These are phyloP conservation scores for Coemansia sp. DNA, from an alignment of 371 early-diverging fungal species.

Conservation along the genomic window DNA sequence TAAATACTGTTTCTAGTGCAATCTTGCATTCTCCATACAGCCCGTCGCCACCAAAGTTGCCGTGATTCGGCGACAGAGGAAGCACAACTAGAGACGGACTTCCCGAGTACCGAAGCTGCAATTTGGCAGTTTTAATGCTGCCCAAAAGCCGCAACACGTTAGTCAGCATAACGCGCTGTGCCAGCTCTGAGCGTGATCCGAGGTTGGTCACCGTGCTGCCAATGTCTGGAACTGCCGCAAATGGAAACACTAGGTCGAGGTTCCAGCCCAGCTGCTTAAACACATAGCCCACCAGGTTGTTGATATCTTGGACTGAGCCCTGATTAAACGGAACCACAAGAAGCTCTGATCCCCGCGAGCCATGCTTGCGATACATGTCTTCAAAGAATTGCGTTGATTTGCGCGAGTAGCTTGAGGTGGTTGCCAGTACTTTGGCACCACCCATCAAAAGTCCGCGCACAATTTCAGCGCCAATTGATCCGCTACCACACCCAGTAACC, in stretches of 20 bases:
- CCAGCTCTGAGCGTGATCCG: slow-evolving; percentile 86
- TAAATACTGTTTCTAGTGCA: slow-evolving; percentile 85
- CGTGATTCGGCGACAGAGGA: slow-evolving; percentile 94
- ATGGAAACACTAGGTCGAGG: slow-evolving; percentile 89
- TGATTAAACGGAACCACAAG: slow-evolving; percentile 94
- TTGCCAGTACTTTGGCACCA: slow-evolving; percentile 90
- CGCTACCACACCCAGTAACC: slow-evolving; percentile 89
- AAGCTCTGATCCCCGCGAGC: slow-evolving; percentile 81
- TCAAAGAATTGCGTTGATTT: slow-evolving; percentile 83
- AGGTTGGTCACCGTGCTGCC: slow-evolving; percentile 84
- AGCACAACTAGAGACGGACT: slow-evolving; percentile 89
- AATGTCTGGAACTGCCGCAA: slow-evolving; percentile 89
- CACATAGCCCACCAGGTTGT: slow-evolving; percentile 80
- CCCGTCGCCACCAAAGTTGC: slow-evolving; percentile 91
- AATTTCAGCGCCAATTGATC: slow-evolving; percentile 48
- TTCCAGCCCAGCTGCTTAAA: slow-evolving; percentile 86
- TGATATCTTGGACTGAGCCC: slow-evolving; percentile 82
- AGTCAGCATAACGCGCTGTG: slow-evolving; percentile 61
- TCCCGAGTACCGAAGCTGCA: slow-evolving; percentile 74
- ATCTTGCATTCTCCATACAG: slow-evolving; percentile 94
- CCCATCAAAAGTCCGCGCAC: slow-evolving; percentile 85
- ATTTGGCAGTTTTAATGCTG: slow-evolving; percentile 58
- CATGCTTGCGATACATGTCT: slow-evolving; percentile 79
- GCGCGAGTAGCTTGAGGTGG: slow-evolving; percentile 86
- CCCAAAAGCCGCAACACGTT: slow-evolving; percentile 60